A percentile compares a stretch with the other conserved stretches of the same genome.
Conservation (phyloP, 371 early-diverging fungal species). For the Rhizomucor pusillus region DNA sequence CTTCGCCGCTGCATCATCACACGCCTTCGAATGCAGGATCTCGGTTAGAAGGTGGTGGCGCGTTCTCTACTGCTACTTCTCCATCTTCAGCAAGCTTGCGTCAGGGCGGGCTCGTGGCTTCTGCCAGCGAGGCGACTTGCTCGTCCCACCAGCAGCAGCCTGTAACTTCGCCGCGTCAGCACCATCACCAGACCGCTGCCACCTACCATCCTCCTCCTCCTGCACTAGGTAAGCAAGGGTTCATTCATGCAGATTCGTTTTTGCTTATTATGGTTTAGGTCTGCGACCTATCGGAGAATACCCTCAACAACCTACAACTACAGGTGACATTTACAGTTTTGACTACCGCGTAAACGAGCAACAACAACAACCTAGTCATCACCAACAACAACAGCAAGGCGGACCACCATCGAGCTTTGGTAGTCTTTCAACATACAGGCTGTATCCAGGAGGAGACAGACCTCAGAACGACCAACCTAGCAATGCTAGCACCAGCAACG, state of each 20-base stretch:
- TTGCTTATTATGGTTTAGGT: too few species aligned
- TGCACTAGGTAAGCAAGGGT: neutral
- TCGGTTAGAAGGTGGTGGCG: too few species aligned
- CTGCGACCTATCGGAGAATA: slow-evolving; percentile 8
- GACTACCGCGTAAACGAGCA: slow-evolving; percentile 6
- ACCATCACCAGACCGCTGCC: neutral
- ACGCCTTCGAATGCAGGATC: slow-evolving; percentile 8
- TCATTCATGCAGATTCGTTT: neutral
- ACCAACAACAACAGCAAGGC: neutral
- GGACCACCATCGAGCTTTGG: neutral
- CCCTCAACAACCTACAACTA: slow-evolving; percentile 2
- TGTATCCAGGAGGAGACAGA: too few species aligned
- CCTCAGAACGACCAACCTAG: slow-evolving; percentile 6
- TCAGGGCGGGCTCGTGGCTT: slow-evolving; percentile 11
- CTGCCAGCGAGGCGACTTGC: slow-evolving; percentile 1
- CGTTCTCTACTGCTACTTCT: slow-evolving; percentile 5
- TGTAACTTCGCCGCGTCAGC: neutral
- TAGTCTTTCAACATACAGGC: slow-evolving; percentile 12
- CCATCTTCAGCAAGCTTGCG: slow-evolving; percentile 10
- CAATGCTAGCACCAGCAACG: neutral
- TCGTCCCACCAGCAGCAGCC: slow-evolving; percentile 10
- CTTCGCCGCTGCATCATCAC: slow-evolving; percentile 19
- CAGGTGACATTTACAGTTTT: slow-evolving; percentile 5
- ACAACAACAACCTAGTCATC: slow-evolving; percentile 1
- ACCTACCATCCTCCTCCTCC: neutral